These are phyloP conservation scores for Vinca major DNA, from an alignment of 305 asterid species.

Conservation along the genomic window DNA sequence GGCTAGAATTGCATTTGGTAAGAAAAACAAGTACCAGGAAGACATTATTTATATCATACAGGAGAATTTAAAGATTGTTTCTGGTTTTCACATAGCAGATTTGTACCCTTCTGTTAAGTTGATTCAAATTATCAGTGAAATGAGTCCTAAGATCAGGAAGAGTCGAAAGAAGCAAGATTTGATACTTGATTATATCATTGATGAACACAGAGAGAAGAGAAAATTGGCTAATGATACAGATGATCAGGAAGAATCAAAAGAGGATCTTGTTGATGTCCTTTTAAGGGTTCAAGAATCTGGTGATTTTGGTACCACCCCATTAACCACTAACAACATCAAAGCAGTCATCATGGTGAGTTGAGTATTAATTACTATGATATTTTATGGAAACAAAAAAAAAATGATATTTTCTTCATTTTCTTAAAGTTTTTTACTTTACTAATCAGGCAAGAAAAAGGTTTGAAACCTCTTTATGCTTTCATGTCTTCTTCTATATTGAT, in stretches of 20 bases:
- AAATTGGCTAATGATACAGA: background rate
- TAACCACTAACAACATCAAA: constrained; percentile 18
- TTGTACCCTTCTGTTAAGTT: constrained; percentile 17
- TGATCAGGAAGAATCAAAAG: constrained; percentile 4
- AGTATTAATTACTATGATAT: background rate
- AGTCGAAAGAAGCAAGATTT: constrained; percentile 9
- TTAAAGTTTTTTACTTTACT: background rate
- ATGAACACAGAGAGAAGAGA: constrained; percentile 13
- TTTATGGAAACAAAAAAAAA: background rate
- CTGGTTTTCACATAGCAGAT: constrained; percentile 20
- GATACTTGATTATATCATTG: constrained; percentile 11
- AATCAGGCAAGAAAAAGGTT: background rate
- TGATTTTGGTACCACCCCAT: constrained; percentile 4
- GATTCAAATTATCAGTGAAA: constrained; percentile 12
- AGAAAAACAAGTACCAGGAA: constrained; percentile 13
- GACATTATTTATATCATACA: constrained; percentile 8
- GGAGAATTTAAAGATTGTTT: constrained; percentile 11
- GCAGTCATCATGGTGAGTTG: constrained; percentile 14
- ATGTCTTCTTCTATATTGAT: background rate
- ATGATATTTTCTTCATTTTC: background rate
- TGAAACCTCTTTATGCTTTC: background rate
- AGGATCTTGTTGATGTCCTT: constrained; percentile 24
- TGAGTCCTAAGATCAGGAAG: constrained; percentile 5
- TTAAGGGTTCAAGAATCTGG: constrained; percentile 8
- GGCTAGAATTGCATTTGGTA: constrained; percentile 19